Evolutionary conservation across 345 rosid genomes (phyloP).

Genomic region (Erysimum cheiranthoides): DNA sequence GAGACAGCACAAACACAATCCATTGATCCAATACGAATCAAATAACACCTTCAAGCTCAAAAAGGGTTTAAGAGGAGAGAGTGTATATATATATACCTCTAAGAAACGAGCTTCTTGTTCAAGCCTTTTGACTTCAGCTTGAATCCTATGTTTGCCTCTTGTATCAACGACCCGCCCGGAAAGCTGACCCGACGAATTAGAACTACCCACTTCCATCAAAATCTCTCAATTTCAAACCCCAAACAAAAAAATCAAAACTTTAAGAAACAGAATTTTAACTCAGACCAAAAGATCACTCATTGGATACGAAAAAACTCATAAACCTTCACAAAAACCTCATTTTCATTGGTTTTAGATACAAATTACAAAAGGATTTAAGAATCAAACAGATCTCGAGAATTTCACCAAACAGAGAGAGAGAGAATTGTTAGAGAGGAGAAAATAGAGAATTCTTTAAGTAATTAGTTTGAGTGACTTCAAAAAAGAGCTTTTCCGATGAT

Average conservation of each 20-base stretch:
- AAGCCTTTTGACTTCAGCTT: slow-evolving; percentile 76
- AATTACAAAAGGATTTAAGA: slow-evolving; percentile 18
- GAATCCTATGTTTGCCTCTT: slow-evolving; percentile 82
- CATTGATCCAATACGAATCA: slow-evolving; percentile 1
- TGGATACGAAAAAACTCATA: slow-evolving; percentile 36
- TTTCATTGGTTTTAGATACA: slow-evolving; percentile 16
- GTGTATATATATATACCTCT: slow-evolving; percentile 53
- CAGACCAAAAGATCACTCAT: slow-evolving; percentile 39
- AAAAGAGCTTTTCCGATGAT: slow-evolving; percentile 46
- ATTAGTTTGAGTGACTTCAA: slow-evolving; percentile 1
- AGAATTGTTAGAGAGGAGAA: neutral
- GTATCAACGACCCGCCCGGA: slow-evolving; percentile 55
- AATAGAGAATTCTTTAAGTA: neutral
- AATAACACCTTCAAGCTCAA: too few species aligned
- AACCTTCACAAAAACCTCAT: slow-evolving; percentile 55
- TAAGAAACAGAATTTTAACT: slow-evolving; percentile 23
- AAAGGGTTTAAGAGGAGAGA: neutral
- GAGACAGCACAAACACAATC: neutral
- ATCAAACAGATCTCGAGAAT: slow-evolving; percentile 35
- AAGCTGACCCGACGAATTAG: slow-evolving; percentile 57
- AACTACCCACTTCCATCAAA: slow-evolving; percentile 63
- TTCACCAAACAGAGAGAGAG: neutral
- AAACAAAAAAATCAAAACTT: slow-evolving; percentile 17
- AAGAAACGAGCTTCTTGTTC: slow-evolving; percentile 79
- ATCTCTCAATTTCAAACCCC: slow-evolving; percentile 7